Percentiles rank a stretch among this genome's conserved stretches.
These are phyloP conservation scores for Hortiboletus campestris DNA, from an alignment of 768 basidiomycete species.

Conservation along the genomic window DNA sequence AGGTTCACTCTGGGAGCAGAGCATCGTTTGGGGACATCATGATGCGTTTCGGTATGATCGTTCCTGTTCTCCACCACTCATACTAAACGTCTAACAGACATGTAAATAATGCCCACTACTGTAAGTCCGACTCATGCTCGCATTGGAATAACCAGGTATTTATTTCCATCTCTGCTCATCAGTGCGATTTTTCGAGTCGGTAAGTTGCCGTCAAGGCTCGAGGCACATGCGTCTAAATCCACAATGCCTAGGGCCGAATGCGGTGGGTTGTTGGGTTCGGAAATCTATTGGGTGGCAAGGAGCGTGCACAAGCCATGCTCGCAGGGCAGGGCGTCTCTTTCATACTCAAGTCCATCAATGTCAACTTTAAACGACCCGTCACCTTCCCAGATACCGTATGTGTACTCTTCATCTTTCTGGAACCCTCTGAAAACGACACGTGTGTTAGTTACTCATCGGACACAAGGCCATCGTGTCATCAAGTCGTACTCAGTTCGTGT, in stretches of 20 bases:
- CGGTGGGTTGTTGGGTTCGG: conserved; percentile 63
- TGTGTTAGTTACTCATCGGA: conserved; percentile 57
- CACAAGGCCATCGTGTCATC: conserved; percentile 48
- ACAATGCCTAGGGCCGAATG: conserved; percentile 55
- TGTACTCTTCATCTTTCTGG: conserved; percentile 9
- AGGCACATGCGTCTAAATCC: neutral
- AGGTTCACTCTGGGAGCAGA: conserved; percentile 73
- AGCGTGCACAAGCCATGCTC: conserved; percentile 55
- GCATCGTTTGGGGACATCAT: conserved; percentile 76
- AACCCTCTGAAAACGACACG: neutral
- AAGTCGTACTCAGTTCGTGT: conserved; percentile 45
- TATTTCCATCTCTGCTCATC: neutral
- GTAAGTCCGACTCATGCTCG: conserved; percentile 35
- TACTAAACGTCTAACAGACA: conserved; percentile 44
- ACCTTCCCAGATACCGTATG: conserved; percentile 74
- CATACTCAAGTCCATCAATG: conserved; percentile 68
- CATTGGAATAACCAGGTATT: neutral
- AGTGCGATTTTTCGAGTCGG: conserved; percentile 75
- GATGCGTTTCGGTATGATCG: conserved; percentile 65
- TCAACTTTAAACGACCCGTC: conserved; percentile 70
- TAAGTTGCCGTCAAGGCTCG: conserved; percentile 26
- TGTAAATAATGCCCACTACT: conserved; percentile 74
- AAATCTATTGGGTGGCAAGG: conserved; percentile 55
- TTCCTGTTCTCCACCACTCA: neutral
- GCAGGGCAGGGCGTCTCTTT: conserved; percentile 64